Conservation (phyloP, 495 filamentous ascomycete genomes). For the Podospora fimiseda region DNA sequence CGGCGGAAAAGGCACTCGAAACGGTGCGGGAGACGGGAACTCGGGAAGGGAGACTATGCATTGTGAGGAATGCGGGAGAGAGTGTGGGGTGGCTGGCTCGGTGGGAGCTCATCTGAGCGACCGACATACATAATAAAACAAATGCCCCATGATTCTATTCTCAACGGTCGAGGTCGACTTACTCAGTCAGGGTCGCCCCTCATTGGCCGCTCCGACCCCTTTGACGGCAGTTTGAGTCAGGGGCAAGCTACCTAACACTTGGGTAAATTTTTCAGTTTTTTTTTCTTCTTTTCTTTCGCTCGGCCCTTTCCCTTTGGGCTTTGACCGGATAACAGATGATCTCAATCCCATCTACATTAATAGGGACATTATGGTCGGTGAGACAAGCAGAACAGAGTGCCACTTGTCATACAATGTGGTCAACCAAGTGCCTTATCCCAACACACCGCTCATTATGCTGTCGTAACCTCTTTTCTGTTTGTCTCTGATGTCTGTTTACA, state of each 20-base stretch:
- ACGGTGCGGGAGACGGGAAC: slow-evolving; percentile 7
- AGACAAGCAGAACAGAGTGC: neutral
- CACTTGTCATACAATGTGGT: neutral
- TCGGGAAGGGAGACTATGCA: slow-evolving; percentile 52
- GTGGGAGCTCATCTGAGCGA: slow-evolving; percentile 64
- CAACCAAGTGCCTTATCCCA: neutral
- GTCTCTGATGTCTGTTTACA: neutral
- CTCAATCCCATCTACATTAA: neutral
- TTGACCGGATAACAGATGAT: no score
- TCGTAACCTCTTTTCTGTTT: neutral
- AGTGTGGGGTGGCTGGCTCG: slow-evolving; percentile 66
- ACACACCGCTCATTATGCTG: neutral
- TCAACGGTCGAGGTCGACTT: no score
- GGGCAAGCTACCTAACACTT: neutral
- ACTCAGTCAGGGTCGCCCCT: no score
- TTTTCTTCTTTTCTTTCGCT: neutral
- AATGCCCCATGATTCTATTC: neutral
- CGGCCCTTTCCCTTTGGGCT: no score
- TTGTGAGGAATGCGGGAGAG: slow-evolving; percentile 75
- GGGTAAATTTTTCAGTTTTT: neutral
- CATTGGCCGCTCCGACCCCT: neutral
- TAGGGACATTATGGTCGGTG: neutral
- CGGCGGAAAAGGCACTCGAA: slow-evolving; percentile 50
- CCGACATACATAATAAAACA: neutral
- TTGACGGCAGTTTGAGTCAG: neutral